Conservation (phyloP, 2,329 filamentous ascomycete genomes). For the Fusarium tuaranense region DNA sequence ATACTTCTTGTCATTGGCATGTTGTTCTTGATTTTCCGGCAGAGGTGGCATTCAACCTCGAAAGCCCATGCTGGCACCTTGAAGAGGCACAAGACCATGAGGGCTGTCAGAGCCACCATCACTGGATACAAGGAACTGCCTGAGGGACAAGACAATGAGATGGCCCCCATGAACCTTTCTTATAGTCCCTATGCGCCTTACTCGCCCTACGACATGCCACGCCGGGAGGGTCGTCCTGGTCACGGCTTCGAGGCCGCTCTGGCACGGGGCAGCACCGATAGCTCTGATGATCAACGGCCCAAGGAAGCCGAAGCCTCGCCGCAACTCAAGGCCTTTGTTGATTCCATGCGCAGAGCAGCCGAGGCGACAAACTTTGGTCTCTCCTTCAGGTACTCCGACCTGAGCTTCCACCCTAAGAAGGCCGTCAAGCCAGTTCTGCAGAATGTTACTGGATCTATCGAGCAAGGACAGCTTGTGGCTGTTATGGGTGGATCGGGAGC, state of each 20-base stretch:
- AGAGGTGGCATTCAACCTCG: constrained; percentile 31
- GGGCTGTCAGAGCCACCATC: constrained; percentile 44
- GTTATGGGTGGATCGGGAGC: constrained; percentile 72
- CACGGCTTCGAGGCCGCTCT: constrained; percentile 54
- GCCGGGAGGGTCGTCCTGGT: constrained; percentile 36
- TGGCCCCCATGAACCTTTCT: constrained; percentile 48
- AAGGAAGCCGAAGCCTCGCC: constrained; percentile 34
- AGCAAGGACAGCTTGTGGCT: constrained; percentile 65
- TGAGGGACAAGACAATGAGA: constrained; percentile 51
- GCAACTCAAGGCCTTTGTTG: constrained; percentile 62
- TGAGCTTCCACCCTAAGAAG: constrained; percentile 61
- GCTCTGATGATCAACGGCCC: constrained; percentile 32
- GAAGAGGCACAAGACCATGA: constrained; percentile 43
- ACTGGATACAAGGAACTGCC: constrained; percentile 51
- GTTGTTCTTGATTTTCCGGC: constrained; percentile 34
- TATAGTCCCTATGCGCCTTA: constrained; percentile 37
- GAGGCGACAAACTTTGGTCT: constrained; percentile 64
- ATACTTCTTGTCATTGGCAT: constrained; percentile 51
- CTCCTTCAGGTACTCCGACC: constrained; percentile 63
- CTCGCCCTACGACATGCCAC: constrained; percentile 34
- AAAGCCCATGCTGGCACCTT: constrained; percentile 21
- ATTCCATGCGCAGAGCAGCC: constrained; percentile 64
- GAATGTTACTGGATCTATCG: constrained; percentile 66
- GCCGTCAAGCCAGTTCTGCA: constrained; percentile 60
- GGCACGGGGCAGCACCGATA: constrained; percentile 47